Evolutionary conservation across 2,329 filamentous ascomycete species (phyloP), one percentile per base, ranked within the genome.

Genomic region (Mycosphaerelloides madeirae): DNA sequence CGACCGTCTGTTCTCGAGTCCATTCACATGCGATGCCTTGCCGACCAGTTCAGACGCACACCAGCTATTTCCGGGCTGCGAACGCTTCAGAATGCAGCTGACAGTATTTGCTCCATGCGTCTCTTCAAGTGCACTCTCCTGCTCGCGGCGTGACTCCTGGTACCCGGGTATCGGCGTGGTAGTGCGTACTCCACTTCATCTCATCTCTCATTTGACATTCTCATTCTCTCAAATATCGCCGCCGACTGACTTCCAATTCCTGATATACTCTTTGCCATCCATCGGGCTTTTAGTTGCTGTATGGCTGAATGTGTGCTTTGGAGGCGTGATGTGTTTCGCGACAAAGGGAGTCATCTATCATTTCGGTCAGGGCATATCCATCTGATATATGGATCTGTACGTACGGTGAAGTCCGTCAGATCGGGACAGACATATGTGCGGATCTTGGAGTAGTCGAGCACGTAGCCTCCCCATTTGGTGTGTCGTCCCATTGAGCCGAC

Each of bases 401-500:
- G 41, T 49, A 93, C 89, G 72, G 85, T 84, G 69, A 87, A 93
- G 5, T 77, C 75, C 18, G 76, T 74, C 48, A 94, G 66, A 36
- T 80, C 68, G 0, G 91, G 90, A 57, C 87, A 87, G 44, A 86
- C 84, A 66, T 89, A 98, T 43, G 90, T 95, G 68, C 91, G 83
- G 62, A 97, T 87, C 71, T 94, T 95, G 44, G 75, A 69, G 77
- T 79, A 95, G 55, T 97, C 85, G 55, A 97, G 83, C 36, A 81
- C 67, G 68, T 93, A 98, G 39, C 83, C 83, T 67, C 91, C 93
- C 64, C 81, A 80, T 65, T 86, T 85, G 43, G 86, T 90, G 70
- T 94, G 87, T 12, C 75, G 71, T 66, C 93, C 93, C 81, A 94
- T 89, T 32, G 85, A 81, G 1, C 93, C 93, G 1, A 88, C 84